Base-by-base conservation (phyloP, 2,329 filamentous ascomycete species). In the Xylariaceae sp. region DNA sequence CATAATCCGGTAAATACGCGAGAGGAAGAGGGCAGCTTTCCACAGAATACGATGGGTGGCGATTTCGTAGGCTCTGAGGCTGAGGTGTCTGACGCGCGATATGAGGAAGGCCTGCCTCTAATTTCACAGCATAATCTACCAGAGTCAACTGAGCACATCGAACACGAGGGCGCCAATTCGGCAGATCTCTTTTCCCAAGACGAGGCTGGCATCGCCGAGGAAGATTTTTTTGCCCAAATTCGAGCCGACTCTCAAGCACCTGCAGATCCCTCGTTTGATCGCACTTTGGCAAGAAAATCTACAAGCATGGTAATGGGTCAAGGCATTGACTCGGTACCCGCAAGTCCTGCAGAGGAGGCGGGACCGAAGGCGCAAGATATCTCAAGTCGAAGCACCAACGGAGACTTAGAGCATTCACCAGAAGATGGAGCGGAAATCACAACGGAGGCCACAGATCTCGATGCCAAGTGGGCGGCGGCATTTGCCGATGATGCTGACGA, bases 391-490 rank as follows among this genome's bases (percentile, higher is more conserved):
- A 42, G 42, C 10, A 51, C 59, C n/a, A 64, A 64, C 26, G 61
- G 67, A 21, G 55, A 65, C 18, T 59, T 63, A 15, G 46, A 63
- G 40, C 34, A 64, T 46, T 43, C 56, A 19, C 54, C 63, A 47
- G 58, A 60, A 13, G 52, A 57, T 37, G 60, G 65, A 36, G 54
- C 56, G 6, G 57, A 63, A 18, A 57, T 64, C n/a, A 55, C 64
- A 41, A 49, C 56, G 3, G 55, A 59, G 40, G 47, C 57, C 10
- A 59, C 63, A 40, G 88, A 92, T 65, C 70, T 94, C 39, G 86
- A 87, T 43, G 88, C 88, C 16, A 85, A 89, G 61, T 96, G 92
- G 89, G 83, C 89, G 59, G 87, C 88, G 44, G 88, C 89, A 41
- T 81, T 96, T 63, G 89, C 76, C 13, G 87, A 88, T 46, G 87